Evolutionary conservation across 371 early-diverging fungal species (phyloP).

Genomic region (Mucor circinelloides): DNA sequence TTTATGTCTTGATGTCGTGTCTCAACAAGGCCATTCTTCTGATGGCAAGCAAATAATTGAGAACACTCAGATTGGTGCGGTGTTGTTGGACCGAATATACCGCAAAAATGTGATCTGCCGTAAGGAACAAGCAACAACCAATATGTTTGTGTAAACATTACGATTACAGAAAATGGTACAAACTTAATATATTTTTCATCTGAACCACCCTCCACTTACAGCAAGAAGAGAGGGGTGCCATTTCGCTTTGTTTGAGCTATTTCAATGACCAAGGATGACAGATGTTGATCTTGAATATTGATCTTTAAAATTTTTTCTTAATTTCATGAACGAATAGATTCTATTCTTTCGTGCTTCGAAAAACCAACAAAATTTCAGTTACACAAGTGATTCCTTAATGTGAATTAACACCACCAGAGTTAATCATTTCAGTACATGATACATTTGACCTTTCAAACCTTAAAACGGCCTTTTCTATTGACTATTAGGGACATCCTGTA

Average conservation of each 20-base stretch:
- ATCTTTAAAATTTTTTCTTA: background rate
- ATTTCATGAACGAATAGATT: constrained; percentile 1
- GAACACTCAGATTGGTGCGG: background rate
- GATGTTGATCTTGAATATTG: constrained; percentile 1
- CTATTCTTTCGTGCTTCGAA: background rate
- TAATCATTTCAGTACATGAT: background rate
- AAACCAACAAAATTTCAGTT: background rate
- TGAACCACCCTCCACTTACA: too few species aligned
- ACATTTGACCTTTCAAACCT: background rate
- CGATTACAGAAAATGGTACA: constrained; percentile 1
- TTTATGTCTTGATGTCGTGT: background rate
- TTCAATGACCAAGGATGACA: background rate
- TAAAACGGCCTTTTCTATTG: background rate
- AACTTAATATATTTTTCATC: background rate
- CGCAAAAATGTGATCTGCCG: background rate
- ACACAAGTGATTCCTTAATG: constrained; percentile 2
- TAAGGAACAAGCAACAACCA: background rate
- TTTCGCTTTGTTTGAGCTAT: background rate
- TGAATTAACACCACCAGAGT: constrained; percentile 1
- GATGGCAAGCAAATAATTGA: background rate
- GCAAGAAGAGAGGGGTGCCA: background rate
- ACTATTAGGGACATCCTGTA: background rate
- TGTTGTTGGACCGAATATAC: background rate
- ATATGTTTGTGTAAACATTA: constrained; percentile 9
- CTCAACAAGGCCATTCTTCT: background rate